Evolutionary conservation across 2,329 filamentous ascomycete genomes (phyloP), one percentile per base, ranked within the genome.

Genomic region (Diplocarpon rosae): DNA sequence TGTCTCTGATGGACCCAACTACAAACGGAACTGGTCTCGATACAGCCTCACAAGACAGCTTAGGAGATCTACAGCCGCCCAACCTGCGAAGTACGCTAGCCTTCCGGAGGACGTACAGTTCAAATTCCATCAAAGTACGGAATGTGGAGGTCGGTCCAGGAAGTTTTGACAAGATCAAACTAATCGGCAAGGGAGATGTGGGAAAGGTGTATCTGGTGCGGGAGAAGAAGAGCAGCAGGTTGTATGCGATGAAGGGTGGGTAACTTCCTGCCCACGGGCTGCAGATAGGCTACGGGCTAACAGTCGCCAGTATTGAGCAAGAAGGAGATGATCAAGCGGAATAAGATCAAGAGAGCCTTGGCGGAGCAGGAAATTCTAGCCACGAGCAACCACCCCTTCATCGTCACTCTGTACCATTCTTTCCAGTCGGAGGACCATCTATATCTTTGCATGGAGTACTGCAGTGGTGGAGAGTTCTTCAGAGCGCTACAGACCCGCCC

Each of bases 391-490:
- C 92, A 98, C 60, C 92, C 92, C 0, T 98, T 98, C 65, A 98
- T 98, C 62, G 92, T 98, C 51, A 98, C 92, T 0, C 72, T 98
- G 2, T 98, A 96, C 64, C 92, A 98, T 67, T 96, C 90, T 0
- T 98, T 98, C 73, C 92, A 98, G 65, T 98, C 92, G 1, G 92
- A 98, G 63, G 92, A 98, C 55, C 89, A 96, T 66, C 75, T 98
- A 34, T 98, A 98, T 62, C 75, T 98, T n/a, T 98, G 92, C 65
- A 98, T 98, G 92, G 92, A 98, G 66, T 98, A 98, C 63, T 98
- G 92, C 72, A 96, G 89, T 58, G 92, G 92, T 54, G 92, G 92
- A 50, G 92, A 98, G 66, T 98, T 98, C 69, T 98, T 98, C 72
- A 75, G 92, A 63, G 92, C 92, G 20, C 71, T 98, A 37, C 92